Conservation (phyloP, 768 basidiomycete genomes). For the Podaxis mareebaensis region DNA sequence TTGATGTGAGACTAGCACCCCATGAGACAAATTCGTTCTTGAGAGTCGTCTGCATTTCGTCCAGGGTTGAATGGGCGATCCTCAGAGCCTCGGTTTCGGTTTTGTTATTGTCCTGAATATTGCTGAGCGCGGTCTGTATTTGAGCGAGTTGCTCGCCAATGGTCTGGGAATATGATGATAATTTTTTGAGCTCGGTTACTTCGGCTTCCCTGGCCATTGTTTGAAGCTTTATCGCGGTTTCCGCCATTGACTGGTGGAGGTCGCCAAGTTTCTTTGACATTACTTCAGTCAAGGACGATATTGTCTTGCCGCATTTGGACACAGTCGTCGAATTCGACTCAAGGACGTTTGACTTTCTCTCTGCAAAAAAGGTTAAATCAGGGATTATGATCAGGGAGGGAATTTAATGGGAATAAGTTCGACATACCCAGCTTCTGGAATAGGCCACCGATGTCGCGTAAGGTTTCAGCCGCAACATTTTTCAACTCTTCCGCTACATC, state of each 20-base stretch:
- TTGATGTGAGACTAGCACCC: conserved; percentile 50
- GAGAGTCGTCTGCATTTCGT: conserved; percentile 48
- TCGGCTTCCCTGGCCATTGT: conserved; percentile 6
- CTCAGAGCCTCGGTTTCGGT: conserved; percentile 53
- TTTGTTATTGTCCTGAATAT: conserved; percentile 58
- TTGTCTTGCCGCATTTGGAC: conserved; percentile 56
- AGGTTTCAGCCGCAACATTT: conserved; percentile 62
- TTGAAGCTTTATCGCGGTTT: conserved; percentile 54
- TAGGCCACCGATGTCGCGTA: conserved; percentile 67
- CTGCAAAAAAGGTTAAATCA: conserved; percentile 36
- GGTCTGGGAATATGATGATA: conserved; percentile 52
- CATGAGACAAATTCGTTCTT: conserved; percentile 54
- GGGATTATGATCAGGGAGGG: not conserved
- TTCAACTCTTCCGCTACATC: conserved; percentile 72
- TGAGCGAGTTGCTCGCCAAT: conserved; percentile 60
- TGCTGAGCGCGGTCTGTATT: conserved; percentile 49
- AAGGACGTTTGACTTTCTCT: conserved; percentile 69
- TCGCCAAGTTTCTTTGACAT: conserved; percentile 62
- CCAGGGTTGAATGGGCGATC: conserved; percentile 47
- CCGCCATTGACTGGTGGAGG: conserved; percentile 57
- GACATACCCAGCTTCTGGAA: conserved; percentile 82
- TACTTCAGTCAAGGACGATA: conserved; percentile 52
- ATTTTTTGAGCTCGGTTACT: conserved; percentile 50
- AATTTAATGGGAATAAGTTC: not conserved
- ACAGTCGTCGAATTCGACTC: conserved; percentile 68